These are phyloP conservation scores for Eucalyptus sideroxylon DNA, from an alignment of 345 rosid genomes.

Conservation along the genomic window DNA sequence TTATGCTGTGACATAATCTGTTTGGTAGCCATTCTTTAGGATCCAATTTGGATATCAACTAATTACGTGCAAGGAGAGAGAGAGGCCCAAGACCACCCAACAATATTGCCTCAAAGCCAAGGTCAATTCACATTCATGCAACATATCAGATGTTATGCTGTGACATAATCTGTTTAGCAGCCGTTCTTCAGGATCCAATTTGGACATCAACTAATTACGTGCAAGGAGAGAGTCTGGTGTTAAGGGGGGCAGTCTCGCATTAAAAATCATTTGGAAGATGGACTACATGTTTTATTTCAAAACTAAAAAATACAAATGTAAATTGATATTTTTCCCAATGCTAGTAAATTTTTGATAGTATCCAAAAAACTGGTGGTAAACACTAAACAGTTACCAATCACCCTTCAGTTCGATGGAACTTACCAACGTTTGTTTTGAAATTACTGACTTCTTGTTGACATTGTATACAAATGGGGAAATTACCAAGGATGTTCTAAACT, in stretches of 20 bases:
- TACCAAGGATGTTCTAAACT: neutral
- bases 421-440: no score
- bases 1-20: no score
- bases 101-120: neutral
- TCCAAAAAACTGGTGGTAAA: neutral
- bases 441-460: neutral
- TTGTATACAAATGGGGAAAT: neutral
- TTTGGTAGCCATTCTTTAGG: no score
- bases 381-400: neutral
- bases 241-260: neutral
- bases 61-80: no score
- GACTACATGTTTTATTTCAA: neutral
- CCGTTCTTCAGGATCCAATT: neutral
- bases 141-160: neutral
- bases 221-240: neutral
- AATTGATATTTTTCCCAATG: neutral
- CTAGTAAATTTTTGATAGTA: rapidly evolving
- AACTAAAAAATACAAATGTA: neutral
- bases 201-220: neutral
- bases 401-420: neutral
- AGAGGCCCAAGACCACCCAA: no score
- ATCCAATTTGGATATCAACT: no score
- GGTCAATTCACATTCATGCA: neutral
- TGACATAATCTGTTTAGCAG: neutral
- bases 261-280: neutral